Evolutionary conservation across 129 eudicot species (phyloP), one percentile per base, ranked within the genome.

Genomic region (Tagetes erecta): DNA sequence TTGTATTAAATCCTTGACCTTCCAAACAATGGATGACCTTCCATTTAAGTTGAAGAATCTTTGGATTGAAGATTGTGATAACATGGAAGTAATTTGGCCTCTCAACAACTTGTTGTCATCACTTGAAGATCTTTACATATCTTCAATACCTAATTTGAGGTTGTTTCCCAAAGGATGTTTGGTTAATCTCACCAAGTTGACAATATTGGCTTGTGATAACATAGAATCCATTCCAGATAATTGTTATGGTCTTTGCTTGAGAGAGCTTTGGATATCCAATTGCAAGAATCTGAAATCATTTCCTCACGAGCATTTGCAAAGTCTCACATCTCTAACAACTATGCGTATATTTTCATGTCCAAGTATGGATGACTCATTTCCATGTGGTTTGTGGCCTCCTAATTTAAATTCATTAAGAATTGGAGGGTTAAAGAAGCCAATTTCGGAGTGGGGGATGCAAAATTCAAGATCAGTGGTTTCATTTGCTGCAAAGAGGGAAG

Each of bases 271-370:
- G 14, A 67, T 76, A 6, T 4, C 0, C 8, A 1, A 5, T 5
- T 76, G 80, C 59, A 67, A 57, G 74, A 76, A 76, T 52, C 20
- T 68, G 6, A 68, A 76, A 69, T 76, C 80, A 67, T 55, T 66
- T 56, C 80, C 74, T 69, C 27, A 14, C 12, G 12, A 45, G 60
- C 81, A 78, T 49, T 11, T 78, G 40, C 50, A 59, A 47, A 60
- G 71, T 40, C 64, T 78, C 34, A 7, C n/a, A 3, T 78, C 46
- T 78, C 10, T 78, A 8, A 52, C 50, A 49, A 38, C 37, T 1
- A 4, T 78, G 36, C 0, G 8, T 9, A 70, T 78, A 38, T 0
- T 0, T 47, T 3, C n/a, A 37, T 78, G 82, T 50, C 71, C 76
- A 20, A 71, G 7, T 78, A 31, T 78, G 31, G 66, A 78, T 34